A percentile compares a stretch with the other conserved stretches of the same genome.
Conservation (phyloP, 164 flowering plant species). For the Santalum album region DNA sequence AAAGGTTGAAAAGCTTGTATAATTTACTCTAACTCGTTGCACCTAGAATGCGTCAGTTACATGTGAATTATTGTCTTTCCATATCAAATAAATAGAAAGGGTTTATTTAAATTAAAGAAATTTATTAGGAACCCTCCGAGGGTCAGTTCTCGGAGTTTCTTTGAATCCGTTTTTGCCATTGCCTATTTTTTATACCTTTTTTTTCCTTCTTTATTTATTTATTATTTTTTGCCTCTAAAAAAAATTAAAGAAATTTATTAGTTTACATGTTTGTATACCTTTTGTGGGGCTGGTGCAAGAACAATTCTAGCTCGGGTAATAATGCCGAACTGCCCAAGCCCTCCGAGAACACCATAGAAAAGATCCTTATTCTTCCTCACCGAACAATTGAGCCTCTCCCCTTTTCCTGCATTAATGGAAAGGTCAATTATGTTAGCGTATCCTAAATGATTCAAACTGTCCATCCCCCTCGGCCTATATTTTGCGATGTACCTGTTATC, state of each 20-base stretch:
- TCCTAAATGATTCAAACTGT: too few relatives aligned
- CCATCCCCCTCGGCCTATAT: too few relatives aligned
- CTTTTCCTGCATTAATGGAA: conserved; percentile 21
- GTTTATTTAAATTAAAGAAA: not conserved
- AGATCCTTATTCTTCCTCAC: conserved; percentile 23
- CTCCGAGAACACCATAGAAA: conserved; percentile 38
- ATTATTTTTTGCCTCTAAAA: not conserved
- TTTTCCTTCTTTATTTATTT: not conserved
- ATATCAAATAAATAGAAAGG: not conserved
- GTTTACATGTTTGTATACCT: conserved; percentile 13
- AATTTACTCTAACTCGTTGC: not conserved
- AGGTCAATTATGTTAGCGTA: too few relatives aligned
- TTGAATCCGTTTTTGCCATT: too few relatives aligned
- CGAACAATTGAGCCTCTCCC: conserved; percentile 35
- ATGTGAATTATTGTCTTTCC: not conserved
- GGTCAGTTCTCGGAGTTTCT: too few relatives aligned
- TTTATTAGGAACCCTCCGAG: too few relatives aligned
- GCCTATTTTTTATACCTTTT: too few relatives aligned
- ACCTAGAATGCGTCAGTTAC: not conserved
- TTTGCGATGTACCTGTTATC: conserved; percentile 40
- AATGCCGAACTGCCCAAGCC: conserved; percentile 50
- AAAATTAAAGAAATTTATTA: too few relatives aligned
- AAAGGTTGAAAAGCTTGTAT: not conserved
- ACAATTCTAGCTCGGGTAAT: conserved; percentile 37
- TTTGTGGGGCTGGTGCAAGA: conserved; percentile 30